phyloP scores from a whole-genome alignment of 805 yeast genomes.

The Cyberlindnera samutprakarnensis region DNA sequence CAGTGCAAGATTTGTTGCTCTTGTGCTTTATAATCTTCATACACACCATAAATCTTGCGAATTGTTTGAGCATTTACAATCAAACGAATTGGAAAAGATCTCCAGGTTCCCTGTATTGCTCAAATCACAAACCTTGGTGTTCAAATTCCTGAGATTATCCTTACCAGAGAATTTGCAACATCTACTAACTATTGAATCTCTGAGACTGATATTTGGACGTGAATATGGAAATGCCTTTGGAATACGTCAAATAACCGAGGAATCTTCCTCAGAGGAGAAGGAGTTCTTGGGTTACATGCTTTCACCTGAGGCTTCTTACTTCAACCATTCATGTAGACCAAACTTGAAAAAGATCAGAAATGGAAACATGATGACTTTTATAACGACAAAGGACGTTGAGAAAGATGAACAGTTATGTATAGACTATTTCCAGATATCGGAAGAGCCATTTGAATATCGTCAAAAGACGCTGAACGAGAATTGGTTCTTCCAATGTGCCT shows the following conservation, averaged over 20 bases:
- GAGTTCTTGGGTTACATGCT: constrained; percentile 56
- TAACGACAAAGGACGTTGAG: constrained; percentile 31
- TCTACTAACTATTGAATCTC: constrained; percentile 28
- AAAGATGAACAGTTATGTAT: constrained; percentile 48
- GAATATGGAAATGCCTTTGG: constrained; percentile 68
- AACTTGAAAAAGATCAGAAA: constrained; percentile 40
- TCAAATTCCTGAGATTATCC: constrained; percentile 36
- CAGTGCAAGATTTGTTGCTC: constrained; percentile 41
- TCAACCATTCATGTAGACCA: constrained; percentile 62
- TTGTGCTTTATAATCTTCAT: constrained; percentile 27
- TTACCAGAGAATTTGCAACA: constrained; percentile 29
- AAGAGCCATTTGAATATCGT: constrained; percentile 34
- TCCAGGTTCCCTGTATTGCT: constrained; percentile 39
- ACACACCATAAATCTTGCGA: constrained; percentile 10
- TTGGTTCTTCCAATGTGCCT: constrained; percentile 57
- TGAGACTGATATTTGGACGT: constrained; percentile 45
- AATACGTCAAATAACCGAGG: constrained; percentile 44
- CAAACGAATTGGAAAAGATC: constrained; percentile 42
- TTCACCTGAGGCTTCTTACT: constrained; percentile 56
- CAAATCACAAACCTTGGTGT: constrained; percentile 38
- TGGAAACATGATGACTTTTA: constrained; percentile 34
- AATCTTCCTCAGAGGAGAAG: constrained; percentile 32
- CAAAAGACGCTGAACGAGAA: constrained; percentile 34
- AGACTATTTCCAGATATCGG: constrained; percentile 46
- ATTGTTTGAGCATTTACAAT: constrained; percentile 37